Conservation (phyloP, 306 rosid genomes). For the Fagus crenata region DNA sequence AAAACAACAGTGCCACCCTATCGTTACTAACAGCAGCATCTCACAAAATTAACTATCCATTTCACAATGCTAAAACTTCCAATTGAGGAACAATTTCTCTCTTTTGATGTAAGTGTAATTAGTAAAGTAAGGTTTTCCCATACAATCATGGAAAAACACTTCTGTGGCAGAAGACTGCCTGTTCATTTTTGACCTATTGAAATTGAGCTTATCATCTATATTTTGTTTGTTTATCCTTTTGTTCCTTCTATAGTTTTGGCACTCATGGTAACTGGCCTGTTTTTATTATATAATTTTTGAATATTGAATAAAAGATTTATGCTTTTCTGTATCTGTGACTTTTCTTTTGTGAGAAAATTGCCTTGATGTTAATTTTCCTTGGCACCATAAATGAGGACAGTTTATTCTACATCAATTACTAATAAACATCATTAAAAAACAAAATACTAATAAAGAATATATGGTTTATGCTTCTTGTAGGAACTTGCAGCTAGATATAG, state of each 20-base stretch:
- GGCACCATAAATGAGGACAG: not conserved
- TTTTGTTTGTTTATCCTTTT: not conserved
- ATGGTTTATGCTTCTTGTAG: constrained; percentile 37
- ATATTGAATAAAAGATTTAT: not conserved
- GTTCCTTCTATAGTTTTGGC: not conserved
- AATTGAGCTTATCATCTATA: not conserved
- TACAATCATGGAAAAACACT: not conserved
- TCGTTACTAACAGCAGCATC: too few relatives aligned
- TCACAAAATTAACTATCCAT: too few relatives aligned
- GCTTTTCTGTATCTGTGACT: not conserved
- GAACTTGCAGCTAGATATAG: constrained; percentile 61
- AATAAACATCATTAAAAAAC: not conserved
- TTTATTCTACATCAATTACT: not conserved
- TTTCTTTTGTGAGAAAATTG: not conserved
- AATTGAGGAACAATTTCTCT: not conserved
- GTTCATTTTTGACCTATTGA: not conserved
- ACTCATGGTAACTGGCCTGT: not conserved
- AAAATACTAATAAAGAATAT: not conserved
- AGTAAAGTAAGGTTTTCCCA: not conserved
- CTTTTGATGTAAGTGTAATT: not conserved
- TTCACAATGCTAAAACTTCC: too few relatives aligned
- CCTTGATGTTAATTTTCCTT: not conserved
- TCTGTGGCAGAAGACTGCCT: not conserved
- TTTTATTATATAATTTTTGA: not conserved
- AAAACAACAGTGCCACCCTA: too few relatives aligned